Evolutionary conservation across 2,329 filamentous ascomycete genomes (phyloP), one percentile per base, ranked within the genome.

Genomic region (Monosporascus ibericus): DNA sequence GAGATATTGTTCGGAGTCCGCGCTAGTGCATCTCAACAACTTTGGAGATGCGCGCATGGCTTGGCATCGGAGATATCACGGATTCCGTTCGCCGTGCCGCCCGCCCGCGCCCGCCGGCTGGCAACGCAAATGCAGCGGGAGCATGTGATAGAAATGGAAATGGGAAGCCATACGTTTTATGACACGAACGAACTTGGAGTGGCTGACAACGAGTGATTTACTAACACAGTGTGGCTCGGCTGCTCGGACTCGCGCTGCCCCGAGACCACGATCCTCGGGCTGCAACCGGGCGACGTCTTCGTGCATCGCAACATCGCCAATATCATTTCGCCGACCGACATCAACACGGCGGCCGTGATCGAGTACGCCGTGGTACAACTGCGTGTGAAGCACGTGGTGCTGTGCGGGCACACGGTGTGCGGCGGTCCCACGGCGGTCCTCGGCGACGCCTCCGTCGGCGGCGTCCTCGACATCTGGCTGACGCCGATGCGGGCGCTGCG

Each of bases 231-330:
- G 53, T 95, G 90, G 90, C 81, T 95, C 59, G 90, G 90, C 54
- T 95, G 90, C 74, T 88, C 88, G 63, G 90, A 95, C 75, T 90
- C 86, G 39, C 87, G 90, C 58, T 86, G 89, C 60, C 90, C 90
- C 1, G 90, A 94, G 71, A 92, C 88, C 5, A 90, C 85, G 48
- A 80, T 95, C 64, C 80, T 92, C 27, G 85, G 87, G 63, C 78
- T 90, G 53, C 79, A 89, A 64, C 88, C 90, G 3, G 90, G 90
- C 54, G 89, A 95, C 63, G 85, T 95, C 60, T 95, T 95, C 69
- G 87, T 90, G 49, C 90, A 95, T 76, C 87, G 90, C 67, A 95
- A 95, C 75, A 92, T 95, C 68, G 90, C 88, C 70, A 95, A 95
- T 74, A 82, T 92, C 64, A 73, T 95, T 57, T 83, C 84, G 52